These are phyloP conservation scores for Microglena sp. DNA, from an alignment of 139 green algal genomes.

Conservation along the genomic window DNA sequence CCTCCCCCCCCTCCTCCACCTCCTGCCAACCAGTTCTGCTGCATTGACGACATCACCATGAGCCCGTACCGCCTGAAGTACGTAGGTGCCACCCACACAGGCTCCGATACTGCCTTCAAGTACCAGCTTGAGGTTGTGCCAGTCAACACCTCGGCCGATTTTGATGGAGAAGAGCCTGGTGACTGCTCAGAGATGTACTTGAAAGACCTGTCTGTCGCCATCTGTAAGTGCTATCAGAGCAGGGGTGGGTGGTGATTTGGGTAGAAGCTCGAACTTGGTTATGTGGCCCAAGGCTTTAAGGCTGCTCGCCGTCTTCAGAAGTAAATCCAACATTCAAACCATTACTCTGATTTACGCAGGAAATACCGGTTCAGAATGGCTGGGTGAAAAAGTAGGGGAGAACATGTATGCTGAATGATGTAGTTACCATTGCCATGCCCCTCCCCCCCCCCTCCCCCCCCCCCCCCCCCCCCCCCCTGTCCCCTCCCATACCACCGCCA, in stretches of 20 bases:
- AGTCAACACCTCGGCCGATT: conserved; percentile 6
- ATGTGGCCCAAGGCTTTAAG: too few relatives aligned
- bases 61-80: conserved; percentile 23
- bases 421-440: too few relatives aligned
- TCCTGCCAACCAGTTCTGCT: conserved; percentile 19
- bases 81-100: conserved; percentile 7
- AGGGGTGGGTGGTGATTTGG: too few relatives aligned
- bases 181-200: conserved; percentile 28
- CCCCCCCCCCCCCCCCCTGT: too few relatives aligned
- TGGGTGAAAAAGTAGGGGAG: too few relatives aligned
- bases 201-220: conserved; percentile 16
- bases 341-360: too few relatives aligned
- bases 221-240: conserved; percentile 23
- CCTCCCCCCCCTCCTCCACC: conserved; percentile 16
- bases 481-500: too few relatives aligned
- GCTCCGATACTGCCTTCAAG: conserved; percentile 30
- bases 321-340: neutral
- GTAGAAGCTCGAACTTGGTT: too few relatives aligned
- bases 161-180: conserved; percentile 14
- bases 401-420: too few relatives aligned
- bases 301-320: neutral
- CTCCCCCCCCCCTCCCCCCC: too few relatives aligned
- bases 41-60: conserved; percentile 21
- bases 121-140: conserved; percentile 24
- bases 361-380: too few relatives aligned